Conservation (phyloP, 1,284 basidiomycete genomes). For the Porogramme epimiltina region DNA sequence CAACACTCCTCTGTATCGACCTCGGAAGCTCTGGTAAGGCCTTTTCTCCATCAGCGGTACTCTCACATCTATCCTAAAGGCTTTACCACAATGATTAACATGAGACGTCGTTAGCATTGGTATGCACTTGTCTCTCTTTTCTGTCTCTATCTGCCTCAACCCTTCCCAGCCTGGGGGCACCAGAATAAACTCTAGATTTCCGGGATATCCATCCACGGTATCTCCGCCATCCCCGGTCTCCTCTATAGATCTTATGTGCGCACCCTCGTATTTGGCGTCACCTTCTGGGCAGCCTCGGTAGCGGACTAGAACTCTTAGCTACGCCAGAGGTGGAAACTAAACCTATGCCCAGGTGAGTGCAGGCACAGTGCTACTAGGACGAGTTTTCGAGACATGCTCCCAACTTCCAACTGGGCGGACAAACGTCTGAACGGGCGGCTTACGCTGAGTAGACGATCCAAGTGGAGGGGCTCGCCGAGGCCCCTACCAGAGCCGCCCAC, state of each 20-base stretch:
- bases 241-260: background rate
- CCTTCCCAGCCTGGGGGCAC: too few relatives aligned
- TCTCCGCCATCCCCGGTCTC: constrained; percentile 9
- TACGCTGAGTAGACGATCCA: too few relatives aligned
- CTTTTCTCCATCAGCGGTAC: constrained; percentile 13
- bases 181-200: constrained; percentile 14
- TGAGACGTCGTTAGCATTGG: constrained; percentile 28
- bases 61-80: constrained; percentile 22
- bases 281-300: constrained; percentile 29
- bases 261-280: too few relatives aligned
- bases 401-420: too few relatives aligned
- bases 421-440: too few relatives aligned
- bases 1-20: constrained; percentile 18
- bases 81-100: constrained; percentile 26
- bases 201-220: constrained; percentile 17
- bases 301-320: constrained; percentile 21
- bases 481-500: too few relatives aligned
- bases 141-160: background rate
- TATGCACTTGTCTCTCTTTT: constrained; percentile 2
- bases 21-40: constrained; percentile 22
- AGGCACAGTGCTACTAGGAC: too few relatives aligned
- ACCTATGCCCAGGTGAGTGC: background rate
- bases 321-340: constrained; percentile 17
- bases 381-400: too few relatives aligned
- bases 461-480: too few relatives aligned